phyloP scores from a whole-genome alignment of 2,329 filamentous ascomycete genomes.

The Tolypocladium cylindrosporum region DNA sequence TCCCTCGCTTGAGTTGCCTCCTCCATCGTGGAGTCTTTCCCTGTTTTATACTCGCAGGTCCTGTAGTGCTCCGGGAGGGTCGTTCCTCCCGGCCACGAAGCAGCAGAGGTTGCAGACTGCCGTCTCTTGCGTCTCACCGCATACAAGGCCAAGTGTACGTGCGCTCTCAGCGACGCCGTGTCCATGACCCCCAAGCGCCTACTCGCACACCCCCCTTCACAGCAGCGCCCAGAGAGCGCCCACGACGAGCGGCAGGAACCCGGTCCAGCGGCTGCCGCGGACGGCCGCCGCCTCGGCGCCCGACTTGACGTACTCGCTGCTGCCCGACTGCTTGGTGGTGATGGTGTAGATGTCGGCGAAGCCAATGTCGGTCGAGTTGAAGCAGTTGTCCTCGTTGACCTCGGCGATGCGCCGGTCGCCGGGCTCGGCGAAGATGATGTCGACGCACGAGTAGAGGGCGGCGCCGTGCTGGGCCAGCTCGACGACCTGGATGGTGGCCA shows the following conservation, averaged over 20 bases:
- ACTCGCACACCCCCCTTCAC: conserved; percentile 10
- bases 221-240: conserved; percentile 29
- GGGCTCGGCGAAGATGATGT: conserved; percentile 82
- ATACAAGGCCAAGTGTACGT: too few species aligned
- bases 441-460: conserved; percentile 82
- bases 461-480: conserved; percentile 78
- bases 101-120: too few species aligned
- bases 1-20: not conserved
- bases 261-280: conserved; percentile 17
- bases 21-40: not conserved
- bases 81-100: not conserved
- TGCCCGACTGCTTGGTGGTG: conserved; percentile 34
- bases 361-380: conserved; percentile 69
- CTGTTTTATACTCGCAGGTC: not conserved
- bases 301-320: conserved; percentile 19
- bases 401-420: conserved; percentile 54
- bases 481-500: conserved; percentile 82
- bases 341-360: conserved; percentile 71
- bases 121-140: not conserved
- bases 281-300: conserved; percentile 11
- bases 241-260: conserved; percentile 31
- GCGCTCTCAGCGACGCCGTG: not conserved
- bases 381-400: conserved; percentile 78
- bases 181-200: not conserved
- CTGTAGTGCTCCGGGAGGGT: not conserved